phyloP scores from a whole-genome alignment of 768 basidiomycete species.

The Mycena amicta region DNA sequence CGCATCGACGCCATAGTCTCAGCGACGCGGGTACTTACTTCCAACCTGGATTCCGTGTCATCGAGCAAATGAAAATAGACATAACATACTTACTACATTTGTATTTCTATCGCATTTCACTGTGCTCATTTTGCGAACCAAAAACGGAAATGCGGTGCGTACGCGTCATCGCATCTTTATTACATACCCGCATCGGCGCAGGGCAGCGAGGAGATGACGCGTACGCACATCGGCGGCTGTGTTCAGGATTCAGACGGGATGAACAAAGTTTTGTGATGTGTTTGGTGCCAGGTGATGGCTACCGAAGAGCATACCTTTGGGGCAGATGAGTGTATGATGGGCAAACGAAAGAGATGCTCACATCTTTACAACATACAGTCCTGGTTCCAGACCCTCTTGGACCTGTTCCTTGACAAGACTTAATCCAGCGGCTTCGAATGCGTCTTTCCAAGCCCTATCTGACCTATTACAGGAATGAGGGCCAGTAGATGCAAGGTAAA shows the following conservation, averaged over 20 bases:
- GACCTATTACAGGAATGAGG: too few relatives aligned
- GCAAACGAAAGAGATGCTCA: conserved; percentile 34
- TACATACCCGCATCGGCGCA: conserved; percentile 12
- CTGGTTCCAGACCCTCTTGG: conserved; percentile 82
- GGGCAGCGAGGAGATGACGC: conserved; percentile 14
- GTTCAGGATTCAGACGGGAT: background rate
- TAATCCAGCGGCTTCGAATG: conserved; percentile 77
- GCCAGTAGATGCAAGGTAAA: background rate
- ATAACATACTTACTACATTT: too few relatives aligned
- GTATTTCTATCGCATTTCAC: too few relatives aligned
- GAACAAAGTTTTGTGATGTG: conserved; percentile 9
- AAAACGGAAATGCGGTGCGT: conserved; percentile 2
- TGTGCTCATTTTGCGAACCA: too few relatives aligned
- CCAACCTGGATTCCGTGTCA: too few relatives aligned
- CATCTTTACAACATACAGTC: conserved; percentile 87
- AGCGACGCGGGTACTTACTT: conserved; percentile 53
- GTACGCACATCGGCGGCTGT: background rate
- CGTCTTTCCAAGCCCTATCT: conserved; percentile 75
- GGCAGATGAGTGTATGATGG: background rate
- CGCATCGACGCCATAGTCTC: conserved; percentile 52
- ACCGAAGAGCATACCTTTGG: conserved; percentile 28
- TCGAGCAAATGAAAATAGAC: too few relatives aligned
- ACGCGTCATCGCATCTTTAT: conserved; percentile 15
- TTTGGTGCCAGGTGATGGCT: conserved; percentile 4
- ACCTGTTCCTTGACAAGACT: conserved; percentile 70